Conservation (phyloP, 139 green algal genomes). For the Chlorella sp. region DNA sequence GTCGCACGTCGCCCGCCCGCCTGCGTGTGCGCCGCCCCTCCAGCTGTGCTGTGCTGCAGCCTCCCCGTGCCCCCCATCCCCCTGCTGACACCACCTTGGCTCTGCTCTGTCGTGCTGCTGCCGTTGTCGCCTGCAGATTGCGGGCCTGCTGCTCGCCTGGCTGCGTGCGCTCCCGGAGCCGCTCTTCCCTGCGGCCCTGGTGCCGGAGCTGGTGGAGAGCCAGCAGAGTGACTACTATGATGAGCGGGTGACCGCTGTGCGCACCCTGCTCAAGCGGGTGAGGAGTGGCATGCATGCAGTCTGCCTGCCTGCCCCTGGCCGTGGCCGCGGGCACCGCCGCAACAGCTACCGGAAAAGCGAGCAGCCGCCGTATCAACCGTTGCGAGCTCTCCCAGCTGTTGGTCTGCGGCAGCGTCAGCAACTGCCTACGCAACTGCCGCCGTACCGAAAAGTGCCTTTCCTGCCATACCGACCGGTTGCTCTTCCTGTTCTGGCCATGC, state of each 20-base stretch:
- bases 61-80: not conserved
- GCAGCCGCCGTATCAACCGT: no score
- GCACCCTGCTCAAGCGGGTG: slow-evolving; percentile 39
- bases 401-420: no score
- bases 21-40: not conserved
- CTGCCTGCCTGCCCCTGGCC: no score
- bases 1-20: not conserved
- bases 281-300: not conserved
- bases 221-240: slow-evolving; percentile 11
- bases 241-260: slow-evolving; percentile 28
- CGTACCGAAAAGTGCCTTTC: no score
- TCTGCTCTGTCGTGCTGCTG: not conserved
- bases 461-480: no score
- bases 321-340: no score
- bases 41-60: not conserved
- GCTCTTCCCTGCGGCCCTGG: slow-evolving; percentile 29
- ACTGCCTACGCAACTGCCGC: no score
- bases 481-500: no score
- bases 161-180: slow-evolving; percentile 41
- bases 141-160: slow-evolving; percentile 52
- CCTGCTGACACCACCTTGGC: not conserved
- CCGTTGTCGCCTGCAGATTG: slow-evolving; percentile 8
- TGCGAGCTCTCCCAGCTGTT: no score
- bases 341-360: not conserved
- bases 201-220: slow-evolving; percentile 27